Conservation (phyloP, 129 eudicot species). For the Ambrosia artemisiifolia region DNA sequence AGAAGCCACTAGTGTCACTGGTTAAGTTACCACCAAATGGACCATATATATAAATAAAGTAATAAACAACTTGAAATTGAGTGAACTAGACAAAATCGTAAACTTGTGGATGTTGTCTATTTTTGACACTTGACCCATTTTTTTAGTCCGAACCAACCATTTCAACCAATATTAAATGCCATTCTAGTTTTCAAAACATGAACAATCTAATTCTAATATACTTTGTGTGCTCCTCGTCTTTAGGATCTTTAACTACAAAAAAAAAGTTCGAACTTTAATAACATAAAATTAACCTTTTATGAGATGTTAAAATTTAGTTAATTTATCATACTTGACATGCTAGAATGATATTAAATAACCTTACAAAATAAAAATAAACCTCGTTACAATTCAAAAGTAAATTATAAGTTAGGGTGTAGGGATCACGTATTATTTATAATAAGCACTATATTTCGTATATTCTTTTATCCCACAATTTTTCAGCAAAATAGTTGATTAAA, state of each 20-base stretch:
- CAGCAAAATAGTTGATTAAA: not conserved
- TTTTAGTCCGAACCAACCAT: not conserved
- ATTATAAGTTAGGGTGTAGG: not conserved
- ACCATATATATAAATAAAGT: not conserved
- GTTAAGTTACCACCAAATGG: not conserved
- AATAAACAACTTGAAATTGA: not conserved
- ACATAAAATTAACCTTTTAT: not conserved
- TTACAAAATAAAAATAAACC: not conserved
- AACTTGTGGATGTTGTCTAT: not conserved
- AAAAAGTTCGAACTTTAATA: not conserved
- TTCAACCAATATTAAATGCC: not conserved
- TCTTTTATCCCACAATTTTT: conserved; percentile 11
- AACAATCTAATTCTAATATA: not conserved
- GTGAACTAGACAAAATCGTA: not conserved
- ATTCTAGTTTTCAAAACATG: not conserved
- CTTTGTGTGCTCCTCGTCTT: not conserved
- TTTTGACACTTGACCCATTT: not conserved
- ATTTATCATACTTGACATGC: not conserved
- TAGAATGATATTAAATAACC: not conserved
- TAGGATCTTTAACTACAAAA: not conserved
- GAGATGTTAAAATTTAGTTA: not conserved
- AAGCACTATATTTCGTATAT: conserved; percentile 8
- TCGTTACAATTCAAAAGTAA: not conserved
- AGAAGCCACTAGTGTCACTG: too few species aligned
- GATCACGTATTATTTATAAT: not conserved